Evolutionary conservation across 257 asterid species (phyloP).

Genomic region (Solanum dulcamara): DNA sequence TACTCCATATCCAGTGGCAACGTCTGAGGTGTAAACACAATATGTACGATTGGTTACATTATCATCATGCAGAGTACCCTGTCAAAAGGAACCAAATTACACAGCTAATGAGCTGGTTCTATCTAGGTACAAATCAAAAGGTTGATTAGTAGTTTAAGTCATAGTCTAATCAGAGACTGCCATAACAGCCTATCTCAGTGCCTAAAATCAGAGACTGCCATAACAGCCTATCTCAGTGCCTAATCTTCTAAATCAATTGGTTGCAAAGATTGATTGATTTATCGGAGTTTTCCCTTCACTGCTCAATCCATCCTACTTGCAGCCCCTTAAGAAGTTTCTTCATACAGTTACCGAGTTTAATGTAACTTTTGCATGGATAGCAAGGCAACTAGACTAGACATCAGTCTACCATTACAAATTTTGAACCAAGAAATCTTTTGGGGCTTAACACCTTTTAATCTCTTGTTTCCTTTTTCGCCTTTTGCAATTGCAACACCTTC

Average conservation of each 20-base stretch:
- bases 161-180: not conserved
- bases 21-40: constrained; percentile 79
- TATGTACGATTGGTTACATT: constrained; percentile 54
- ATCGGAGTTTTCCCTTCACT: not conserved
- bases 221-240: not conserved
- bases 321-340: not conserved
- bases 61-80: constrained; percentile 56
- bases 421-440: not conserved
- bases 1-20: constrained; percentile 89
- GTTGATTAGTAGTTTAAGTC: not conserved
- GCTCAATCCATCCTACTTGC: not conserved
- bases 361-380: not conserved
- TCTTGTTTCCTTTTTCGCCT: not conserved
- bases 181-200: not conserved
- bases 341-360: not conserved
- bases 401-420: not conserved
- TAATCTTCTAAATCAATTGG: not conserved
- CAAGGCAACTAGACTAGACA: not conserved
- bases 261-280: not conserved
- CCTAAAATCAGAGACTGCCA: not conserved
- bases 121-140: not conserved
- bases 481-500: not conserved
- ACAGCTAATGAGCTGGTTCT: not conserved
- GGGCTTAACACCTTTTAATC: not conserved
- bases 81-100: constrained; percentile 9